Base-by-base conservation (phyloP, 2,329 filamentous ascomycete genomes). In the Fusarium sp. region DNA sequence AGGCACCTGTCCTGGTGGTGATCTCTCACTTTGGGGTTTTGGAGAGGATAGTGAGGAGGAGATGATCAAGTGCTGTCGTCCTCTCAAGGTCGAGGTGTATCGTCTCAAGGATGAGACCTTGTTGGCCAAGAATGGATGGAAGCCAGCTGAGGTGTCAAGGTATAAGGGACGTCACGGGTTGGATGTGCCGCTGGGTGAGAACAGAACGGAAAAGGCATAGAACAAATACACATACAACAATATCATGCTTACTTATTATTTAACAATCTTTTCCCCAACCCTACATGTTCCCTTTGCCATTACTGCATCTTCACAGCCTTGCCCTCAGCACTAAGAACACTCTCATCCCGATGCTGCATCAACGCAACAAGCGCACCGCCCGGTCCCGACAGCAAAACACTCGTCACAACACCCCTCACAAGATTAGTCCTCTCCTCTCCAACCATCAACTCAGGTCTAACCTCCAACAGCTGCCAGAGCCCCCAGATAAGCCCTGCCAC, bases 11-110 rank as follows among this genome's bases (percentile, higher is more conserved):
- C 92, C 92, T 0, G 92, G 92, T 3, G 93, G 93, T 0, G 93
- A 96, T 75, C 79, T 96, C 46, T 93, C 90, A 2, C 83, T 87
- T n/a, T 95, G 92, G 91, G 92, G 91, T 0, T 96, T 93, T 83
- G 89, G 90, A 14, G 87, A 84, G 41, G 86, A 85, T 45, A 90
- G 87, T 77, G 87, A 88, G 66, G 85, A 88, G 72, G 89, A 88
- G 52, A 93, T 92, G 86, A 77, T 85, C 70, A 87, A 87, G 59
- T 91, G 88, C 64, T 93, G 91, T 77, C 85, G 92, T 10, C 91
- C 91, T 2, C 84, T 96, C 8, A 88, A 88, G 46, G 90, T 95
- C 0, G 88, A 94, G 70, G 88, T 96, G 0, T 94, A 88, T 76
- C 82, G 83, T 58, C 77, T 95, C 15, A 78, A 81, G 27, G 86